A percentile compares a stretch with the other conserved stretches of the same genome.
phyloP scores from a whole-genome alignment of 108 stramenopile genomes.

The Nitzschia putrida region DNA sequence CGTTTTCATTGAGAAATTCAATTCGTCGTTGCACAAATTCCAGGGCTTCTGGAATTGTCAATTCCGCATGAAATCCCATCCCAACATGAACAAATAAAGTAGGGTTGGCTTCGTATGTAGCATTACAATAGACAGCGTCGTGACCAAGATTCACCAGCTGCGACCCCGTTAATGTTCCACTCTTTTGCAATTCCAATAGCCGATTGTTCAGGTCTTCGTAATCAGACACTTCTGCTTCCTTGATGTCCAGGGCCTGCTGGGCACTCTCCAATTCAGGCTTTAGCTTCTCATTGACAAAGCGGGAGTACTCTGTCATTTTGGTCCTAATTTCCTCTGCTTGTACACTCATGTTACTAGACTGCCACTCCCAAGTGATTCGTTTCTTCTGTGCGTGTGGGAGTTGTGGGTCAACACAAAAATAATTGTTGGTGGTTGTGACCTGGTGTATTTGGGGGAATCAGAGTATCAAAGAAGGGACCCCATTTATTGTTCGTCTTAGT shows the following conservation, averaged over 20 bases:
- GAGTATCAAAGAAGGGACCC: too few species aligned
- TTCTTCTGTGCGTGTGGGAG: too few species aligned
- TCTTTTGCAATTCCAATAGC: slow-evolving; percentile 7
- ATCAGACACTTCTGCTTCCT: slow-evolving; percentile 4
- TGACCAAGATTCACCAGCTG: slow-evolving; percentile 55
- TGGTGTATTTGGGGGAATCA: slow-evolving; percentile 4
- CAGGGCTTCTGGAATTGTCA: slow-evolving; percentile 60
- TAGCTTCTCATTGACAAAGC: slow-evolving; percentile 13
- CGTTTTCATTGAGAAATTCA: slow-evolving; percentile 38
- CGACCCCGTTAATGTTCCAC: not conserved
- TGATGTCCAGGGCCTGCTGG: not conserved
- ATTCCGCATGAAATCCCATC: slow-evolving; percentile 75
- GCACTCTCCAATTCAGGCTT: slow-evolving; percentile 15
- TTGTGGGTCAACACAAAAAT: too few species aligned
- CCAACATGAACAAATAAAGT: slow-evolving; percentile 69
- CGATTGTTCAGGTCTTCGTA: slow-evolving; percentile 6
- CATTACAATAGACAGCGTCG: slow-evolving; percentile 57
- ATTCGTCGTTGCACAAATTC: slow-evolving; percentile 51
- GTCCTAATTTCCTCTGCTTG: not conserved
- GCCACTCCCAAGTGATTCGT: too few species aligned
- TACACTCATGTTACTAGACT: slow-evolving; percentile 1
- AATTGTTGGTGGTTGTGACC: slow-evolving; percentile 13
- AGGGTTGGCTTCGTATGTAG: slow-evolving; percentile 8
- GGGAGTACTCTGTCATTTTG: slow-evolving; percentile 30
- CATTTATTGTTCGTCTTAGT: too few species aligned